Evolutionary conservation across 1,284 basidiomycete species (phyloP), one percentile per base, ranked within the genome.

Genomic region (Melampsora americana): DNA sequence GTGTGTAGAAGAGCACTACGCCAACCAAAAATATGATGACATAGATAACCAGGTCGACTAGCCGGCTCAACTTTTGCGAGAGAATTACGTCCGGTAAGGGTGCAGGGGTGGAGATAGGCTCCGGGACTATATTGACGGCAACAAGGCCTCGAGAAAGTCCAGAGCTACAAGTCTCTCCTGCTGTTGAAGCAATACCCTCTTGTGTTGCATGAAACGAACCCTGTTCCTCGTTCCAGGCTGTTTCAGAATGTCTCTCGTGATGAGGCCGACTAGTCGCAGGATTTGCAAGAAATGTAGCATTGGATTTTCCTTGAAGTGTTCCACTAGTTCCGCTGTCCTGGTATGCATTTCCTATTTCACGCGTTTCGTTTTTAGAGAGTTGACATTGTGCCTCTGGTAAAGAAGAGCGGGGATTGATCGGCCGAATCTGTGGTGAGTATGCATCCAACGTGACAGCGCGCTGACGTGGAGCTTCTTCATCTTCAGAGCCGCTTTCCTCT

Each of bases 1-100:
- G 66, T 14, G 66, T 68, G n/a, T 53, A 68, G 30, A 68, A 68
- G n/a, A 68, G 42, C 16, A 35, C 28, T 7, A 68, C 23, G 30
- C 66, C 66, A 23, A 68, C n/a, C 44, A 56, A 14, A 32, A 56
- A 30, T 20, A 68, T n/a, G 26, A 56, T 50, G n/a, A 68, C n/a
- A 26, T 68, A 68, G n/a, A 68, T 39, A 12, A 68, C 26, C 6
- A 56, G n/a, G 50, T 68, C 66, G 12, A 68, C 11, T n/a, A 50
- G 48, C 26, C 28, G 23, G 16, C 18, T 26, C n/a, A 68, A 12
- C 16, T 56, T 50, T 68, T 46, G 66, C 6, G 48, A 50, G 18
- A 68, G 48, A 16, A 26, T 12, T 18, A 32, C n/a, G n/a, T 53
- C 66, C 16, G 28, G 48, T 18, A 23, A 30, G 5, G 46, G 23